Evolutionary conservation across 495 filamentous ascomycete genomes (phyloP).

Genomic region (Amorphotheca resinae): DNA sequence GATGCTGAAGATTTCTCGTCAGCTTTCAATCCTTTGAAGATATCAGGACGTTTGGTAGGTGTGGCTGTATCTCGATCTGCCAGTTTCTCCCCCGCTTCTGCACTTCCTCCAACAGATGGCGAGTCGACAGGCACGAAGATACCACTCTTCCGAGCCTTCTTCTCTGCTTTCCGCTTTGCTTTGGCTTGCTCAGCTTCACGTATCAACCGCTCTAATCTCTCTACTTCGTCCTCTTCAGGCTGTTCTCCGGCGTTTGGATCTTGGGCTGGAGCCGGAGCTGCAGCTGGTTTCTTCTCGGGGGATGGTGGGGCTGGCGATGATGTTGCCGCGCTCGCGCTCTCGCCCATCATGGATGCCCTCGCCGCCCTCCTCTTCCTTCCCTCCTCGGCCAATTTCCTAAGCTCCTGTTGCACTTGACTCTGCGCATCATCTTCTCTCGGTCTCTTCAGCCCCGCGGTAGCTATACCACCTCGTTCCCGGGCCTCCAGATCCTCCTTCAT

Average conservation of each 20-base stretch:
- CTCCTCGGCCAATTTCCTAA: slow-evolving; percentile 52
- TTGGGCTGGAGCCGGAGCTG: neutral
- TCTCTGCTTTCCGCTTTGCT: slow-evolving; percentile 19
- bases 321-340: slow-evolving; percentile 3
- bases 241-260: slow-evolving; percentile 1
- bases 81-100: slow-evolving; percentile 1
- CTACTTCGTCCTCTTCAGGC: slow-evolving; percentile 20
- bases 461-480: slow-evolving; percentile 31
- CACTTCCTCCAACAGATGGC: slow-evolving; percentile 6
- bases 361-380: slow-evolving; percentile 40
- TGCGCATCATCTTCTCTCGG: slow-evolving; percentile 43
- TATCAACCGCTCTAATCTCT: slow-evolving; percentile 14
- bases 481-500: slow-evolving; percentile 70
- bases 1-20: slow-evolving; percentile 23
- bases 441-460: slow-evolving; percentile 32
- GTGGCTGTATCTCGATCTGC: slow-evolving; percentile 14
- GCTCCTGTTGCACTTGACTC: slow-evolving; percentile 44
- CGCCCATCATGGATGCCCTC: slow-evolving; percentile 34
- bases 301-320: slow-evolving; percentile 11
- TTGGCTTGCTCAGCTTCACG: slow-evolving; percentile 17
- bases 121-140: slow-evolving; percentile 17
- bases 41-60: slow-evolving; percentile 22
- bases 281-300: neutral
- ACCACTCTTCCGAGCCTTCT: slow-evolving; percentile 22
- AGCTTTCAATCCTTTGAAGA: slow-evolving; percentile 23